phyloP scores from a whole-genome alignment of 164 flowering plant genomes.

The Sextonia rubra region DNA sequence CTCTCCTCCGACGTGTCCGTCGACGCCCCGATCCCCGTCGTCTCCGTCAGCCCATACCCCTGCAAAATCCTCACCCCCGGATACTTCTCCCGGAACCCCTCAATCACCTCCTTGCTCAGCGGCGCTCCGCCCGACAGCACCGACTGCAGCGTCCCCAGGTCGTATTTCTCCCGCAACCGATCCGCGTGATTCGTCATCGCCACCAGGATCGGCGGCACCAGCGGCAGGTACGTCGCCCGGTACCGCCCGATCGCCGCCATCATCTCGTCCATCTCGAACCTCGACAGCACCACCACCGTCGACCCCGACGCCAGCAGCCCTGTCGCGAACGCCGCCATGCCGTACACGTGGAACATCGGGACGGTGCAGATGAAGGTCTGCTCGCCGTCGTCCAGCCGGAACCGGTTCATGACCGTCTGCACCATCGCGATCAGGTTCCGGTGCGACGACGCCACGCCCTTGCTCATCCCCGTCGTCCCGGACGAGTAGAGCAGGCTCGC shows the following conservation, averaged over 20 bases:
- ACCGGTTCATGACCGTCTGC: constrained; percentile 36
- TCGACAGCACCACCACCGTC: constrained; percentile 49
- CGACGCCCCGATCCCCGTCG: constrained; percentile 80
- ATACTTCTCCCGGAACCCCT: constrained; percentile 59
- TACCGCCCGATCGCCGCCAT: constrained; percentile 36
- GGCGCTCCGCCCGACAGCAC: constrained; percentile 86
- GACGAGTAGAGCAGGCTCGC: constrained; percentile 88
- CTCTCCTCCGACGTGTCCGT: constrained; percentile 84
- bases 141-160: constrained; percentile 41
- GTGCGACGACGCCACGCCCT: constrained; percentile 81
- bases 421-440: constrained; percentile 70
- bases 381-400: constrained; percentile 25
- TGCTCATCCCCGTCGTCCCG: constrained; percentile 92
- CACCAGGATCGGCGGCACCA: constrained; percentile 62
- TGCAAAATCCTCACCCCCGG: constrained; percentile 64
- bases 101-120: constrained; percentile 73
- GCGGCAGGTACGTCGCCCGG: constrained; percentile 45
- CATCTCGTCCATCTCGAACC: constrained; percentile 59
- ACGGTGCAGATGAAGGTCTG: constrained; percentile 65
- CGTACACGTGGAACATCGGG: constrained; percentile 96
- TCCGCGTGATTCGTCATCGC: constrained; percentile 43
- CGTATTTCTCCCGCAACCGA: constrained; percentile 36
- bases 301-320: constrained; percentile 52
- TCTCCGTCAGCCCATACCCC: constrained; percentile 93
- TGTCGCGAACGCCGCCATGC: constrained; percentile 53